Conservation (phyloP, 257 asterid species). For the Asclepias syriaca region DNA sequence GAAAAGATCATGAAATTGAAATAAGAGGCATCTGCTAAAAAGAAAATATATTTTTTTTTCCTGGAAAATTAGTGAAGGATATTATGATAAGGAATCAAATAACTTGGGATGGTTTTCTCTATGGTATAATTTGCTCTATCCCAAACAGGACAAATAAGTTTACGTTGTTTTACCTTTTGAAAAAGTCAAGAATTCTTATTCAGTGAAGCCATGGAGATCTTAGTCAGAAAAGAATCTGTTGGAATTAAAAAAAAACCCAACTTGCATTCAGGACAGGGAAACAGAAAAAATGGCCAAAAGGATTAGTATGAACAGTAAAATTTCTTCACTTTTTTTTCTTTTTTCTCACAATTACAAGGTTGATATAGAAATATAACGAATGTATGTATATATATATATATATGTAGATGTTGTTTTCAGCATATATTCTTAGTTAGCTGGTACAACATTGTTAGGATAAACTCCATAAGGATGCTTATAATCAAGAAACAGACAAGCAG, state of each 20-base stretch:
- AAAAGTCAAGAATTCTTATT: slow-evolving; percentile 7
- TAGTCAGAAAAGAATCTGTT: slow-evolving; percentile 24
- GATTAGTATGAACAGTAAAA: slow-evolving; percentile 9
- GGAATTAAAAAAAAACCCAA: slow-evolving; percentile 18
- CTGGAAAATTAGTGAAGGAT: neutral
- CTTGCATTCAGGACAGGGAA: slow-evolving; percentile 22
- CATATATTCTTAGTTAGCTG: neutral
- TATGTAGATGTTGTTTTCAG: neutral
- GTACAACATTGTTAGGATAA: neutral
- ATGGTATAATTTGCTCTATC: too few relatives aligned
- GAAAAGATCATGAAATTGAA: slow-evolving; percentile 11
- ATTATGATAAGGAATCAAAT: slow-evolving; percentile 14
- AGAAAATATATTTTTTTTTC: neutral
- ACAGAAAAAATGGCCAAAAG: slow-evolving; percentile 11
- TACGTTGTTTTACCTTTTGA: neutral
- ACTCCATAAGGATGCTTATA: neutral
- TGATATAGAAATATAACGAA: neutral
- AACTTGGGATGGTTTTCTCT: neutral
- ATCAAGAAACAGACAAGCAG: neutral
- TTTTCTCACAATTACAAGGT: neutral
- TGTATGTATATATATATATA: neutral
- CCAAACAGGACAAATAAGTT: neutral
- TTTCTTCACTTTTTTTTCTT: neutral
- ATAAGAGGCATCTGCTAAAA: slow-evolving; percentile 3
- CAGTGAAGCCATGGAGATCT: slow-evolving; percentile 16